Percentiles rank a stretch among this genome's conserved stretches.
phyloP scores from a whole-genome alignment of 2,329 filamentous ascomycete genomes.

The Cladobotryum protrusum region DNA sequence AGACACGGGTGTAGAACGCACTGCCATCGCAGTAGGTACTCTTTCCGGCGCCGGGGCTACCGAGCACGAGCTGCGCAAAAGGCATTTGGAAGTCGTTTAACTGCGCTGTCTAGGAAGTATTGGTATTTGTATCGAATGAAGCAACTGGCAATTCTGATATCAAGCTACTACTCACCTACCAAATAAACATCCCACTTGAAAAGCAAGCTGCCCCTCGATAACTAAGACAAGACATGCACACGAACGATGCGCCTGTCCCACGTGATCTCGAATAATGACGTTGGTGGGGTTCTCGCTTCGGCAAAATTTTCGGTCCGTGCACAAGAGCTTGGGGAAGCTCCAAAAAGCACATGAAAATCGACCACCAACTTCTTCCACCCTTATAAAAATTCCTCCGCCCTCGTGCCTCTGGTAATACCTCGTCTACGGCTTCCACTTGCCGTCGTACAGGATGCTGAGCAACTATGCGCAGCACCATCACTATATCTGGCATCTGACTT shows the following conservation, averaged over 20 bases:
- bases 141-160: no score
- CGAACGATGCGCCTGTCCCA: not conserved
- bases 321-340: not conserved
- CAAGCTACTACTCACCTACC: no score
- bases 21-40: constrained; percentile 97
- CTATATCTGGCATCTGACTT: constrained; percentile 37
- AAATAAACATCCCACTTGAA: no score
- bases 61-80: constrained; percentile 74
- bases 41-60: constrained; percentile 92
- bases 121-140: no score
- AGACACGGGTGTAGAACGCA: constrained; percentile 31
- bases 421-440: constrained; percentile 17
- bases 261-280: not conserved
- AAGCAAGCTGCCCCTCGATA: no score
- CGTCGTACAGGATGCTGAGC: constrained; percentile 32
- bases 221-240: constrained; percentile 12
- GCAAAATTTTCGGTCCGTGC: not conserved
- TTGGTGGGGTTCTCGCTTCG: not conserved
- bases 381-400: constrained; percentile 7
- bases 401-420: constrained; percentile 8
- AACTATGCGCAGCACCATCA: constrained; percentile 23
- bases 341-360: constrained; percentile 11
- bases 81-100: constrained; percentile 39
- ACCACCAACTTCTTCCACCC: constrained; percentile 2
- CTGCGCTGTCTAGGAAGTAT: constrained; percentile 15